Evolutionary conservation across 1,284 basidiomycete genomes (phyloP), one percentile per base, ranked within the genome.

Genomic region (Austroboletus rostrupii): DNA sequence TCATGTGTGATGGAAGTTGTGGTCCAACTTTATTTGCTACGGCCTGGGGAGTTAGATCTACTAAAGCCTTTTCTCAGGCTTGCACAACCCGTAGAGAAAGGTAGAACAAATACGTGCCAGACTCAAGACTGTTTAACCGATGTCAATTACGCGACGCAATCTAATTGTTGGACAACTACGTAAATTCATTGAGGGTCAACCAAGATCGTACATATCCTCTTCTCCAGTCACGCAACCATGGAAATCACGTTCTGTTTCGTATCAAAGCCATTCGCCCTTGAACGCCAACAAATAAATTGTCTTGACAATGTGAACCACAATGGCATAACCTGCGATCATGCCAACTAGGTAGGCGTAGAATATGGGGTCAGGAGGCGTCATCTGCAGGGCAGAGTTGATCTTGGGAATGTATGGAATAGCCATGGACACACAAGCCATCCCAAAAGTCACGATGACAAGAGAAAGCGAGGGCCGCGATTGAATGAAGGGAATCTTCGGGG

Each of bases 391-490:
- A 14, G 62, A 49, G 44, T 62, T 65, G 48, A 65, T 2, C 47
- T 69, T 69, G 0, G 63, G 63, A 20, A 65, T 64, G 41, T 68
- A 65, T 5, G 63, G 63, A 41, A 65, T 69, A 29, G 62, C 64
- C 63, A 67, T 67, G 26, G 65, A 55, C 1, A 64, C 48, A 36
- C 64, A 67, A 29, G 66, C 63, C 57, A 65, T 55, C 44, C 67
- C 66, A 37, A 65, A 67, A 14, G 63, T 65, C 42, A 67, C 65
- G 1, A 57, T 11, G 5, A 65, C 50, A n/a, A 65, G 58, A 5
- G 62, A 2, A 17, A 54, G 5, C 12, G 63, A 65, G 1, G 63
- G 67, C 26, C 67, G 64, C 11, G 63, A 65, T 39, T 69, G 63
- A 19, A 69, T 32, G 45, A 65, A 68, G 37, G 63, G 63, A 39